Base-by-base conservation (phyloP, 1,139 yeast species). In the Tardiomyces depauwii region DNA sequence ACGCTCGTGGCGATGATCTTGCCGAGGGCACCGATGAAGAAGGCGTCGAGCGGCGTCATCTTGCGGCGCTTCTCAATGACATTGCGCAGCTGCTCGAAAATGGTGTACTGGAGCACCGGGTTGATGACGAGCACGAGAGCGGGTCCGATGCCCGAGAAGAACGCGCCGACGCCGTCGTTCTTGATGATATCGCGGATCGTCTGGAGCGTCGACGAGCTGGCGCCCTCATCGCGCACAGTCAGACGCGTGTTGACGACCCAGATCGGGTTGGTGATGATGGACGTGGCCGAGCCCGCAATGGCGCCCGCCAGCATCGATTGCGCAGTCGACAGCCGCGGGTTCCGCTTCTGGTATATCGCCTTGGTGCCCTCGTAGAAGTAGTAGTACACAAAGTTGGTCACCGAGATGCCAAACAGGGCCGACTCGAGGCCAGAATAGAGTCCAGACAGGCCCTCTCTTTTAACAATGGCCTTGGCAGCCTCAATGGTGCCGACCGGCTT, bases 241-340 rank as follows among this genome's bases (percentile, higher is more conserved):
- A 83, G 80, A 65, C 95, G 73, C 1, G 96, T 87, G 61, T 87
- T 87, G 47, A 91, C 93, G 38, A 87, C 95, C 97, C 97, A 88
- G 56, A 88, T 80, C 33, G 97, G 97, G 65, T 89, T 89, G n/a
- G 95, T 81, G 16, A 83, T 75, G 19, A 85, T 70, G 49, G 89
- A 85, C 2, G 96, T 87, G 41, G 88, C 76, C 9, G 89, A 76
- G 0, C 97, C 96, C 2, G 96, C 95, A 56, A 85, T 71, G 1
- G 93, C 83, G 16, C 96, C 95, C 2, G 89, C 81, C 3, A 76
- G 52, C 57, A 88, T 82, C 47, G 89, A 78, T 63, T 88, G 94
- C 12, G 74, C 49, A 0, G 96, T 80, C 14, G 80, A 53, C 56
- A 68, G 51, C 19, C 13, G 25, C 18, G 45, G 73, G 43, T 28